Base-by-base conservation (phyloP, 192 early-diverging fungal species). In the Geranomyces variabilis region DNA sequence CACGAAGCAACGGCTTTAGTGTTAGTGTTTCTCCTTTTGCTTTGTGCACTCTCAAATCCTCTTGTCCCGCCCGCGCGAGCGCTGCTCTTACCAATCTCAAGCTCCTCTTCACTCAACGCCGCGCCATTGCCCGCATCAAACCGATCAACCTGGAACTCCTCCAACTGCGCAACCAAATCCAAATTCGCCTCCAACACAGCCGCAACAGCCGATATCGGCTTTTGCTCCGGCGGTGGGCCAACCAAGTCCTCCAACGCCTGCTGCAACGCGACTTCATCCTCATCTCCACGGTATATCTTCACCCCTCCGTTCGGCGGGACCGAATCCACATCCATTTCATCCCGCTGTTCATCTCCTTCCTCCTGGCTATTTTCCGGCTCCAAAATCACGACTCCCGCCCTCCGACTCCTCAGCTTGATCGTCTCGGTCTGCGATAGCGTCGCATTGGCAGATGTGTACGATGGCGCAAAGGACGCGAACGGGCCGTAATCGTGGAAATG, bases 391-490 rank as follows among this genome's bases (percentile, higher is more conserved):
- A 21, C 53, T 1, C 21, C 53, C 8, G 70, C 34, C 29, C 65
- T 53, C 51, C 24, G 17, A 12, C 19, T 26, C 22, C 44, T 7
- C 36, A 73, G 6, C 21, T 28, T 44, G 15, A 45, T 36, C 7
- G 63, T 36, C 45, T 73, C 71, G n/a, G 63, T 24, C 45, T 17
- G 51, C 3, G 71, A 66, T 10, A 73, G 26, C 24, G 71, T 66
- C 43, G 71, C 71, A 15, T 28, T 57, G 21, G 63, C 24, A 0
- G 71, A 66, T 8, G 65, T 48, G 28, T 17, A 51, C 14, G 26
- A 17, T 9, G 71, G 71, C 17, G 71, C 71, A 46, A 73, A 73
- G 15, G 71, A 63, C 17, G 24, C 55, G 51, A 63, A 73, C 43
- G 28, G 31, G n/a, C 71, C 71, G 29, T 73, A 73, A 26, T 73